Conservation (phyloP, 257 asterid species). For the Eustoma russellianum region DNA sequence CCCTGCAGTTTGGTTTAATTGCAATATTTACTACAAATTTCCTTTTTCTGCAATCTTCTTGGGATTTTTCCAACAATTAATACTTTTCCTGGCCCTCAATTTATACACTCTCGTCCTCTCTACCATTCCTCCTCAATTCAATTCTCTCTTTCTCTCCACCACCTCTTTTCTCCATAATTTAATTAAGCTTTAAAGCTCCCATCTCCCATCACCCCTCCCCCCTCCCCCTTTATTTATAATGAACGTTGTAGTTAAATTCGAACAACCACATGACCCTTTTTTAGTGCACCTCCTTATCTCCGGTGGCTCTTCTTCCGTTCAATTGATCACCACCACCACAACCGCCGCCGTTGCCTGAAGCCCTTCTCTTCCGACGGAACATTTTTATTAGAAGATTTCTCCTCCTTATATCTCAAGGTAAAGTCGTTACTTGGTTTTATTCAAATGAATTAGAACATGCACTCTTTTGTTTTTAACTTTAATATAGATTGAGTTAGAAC, state of each 20-base stretch:
- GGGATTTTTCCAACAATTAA: constrained; percentile 49
- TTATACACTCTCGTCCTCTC: constrained; percentile 21
- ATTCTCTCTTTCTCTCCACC: constrained; percentile 11
- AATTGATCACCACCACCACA: no score
- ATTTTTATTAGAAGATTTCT: no score
- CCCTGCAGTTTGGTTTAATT: constrained; percentile 45
- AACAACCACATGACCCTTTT: constrained; percentile 7
- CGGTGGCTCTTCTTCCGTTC: not conserved
- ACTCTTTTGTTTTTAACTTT: no score
- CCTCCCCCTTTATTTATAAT: constrained; percentile 9
- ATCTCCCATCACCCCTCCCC: constrained; percentile 10
- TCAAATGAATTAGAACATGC: no score
- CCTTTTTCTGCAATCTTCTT: constrained; percentile 51
- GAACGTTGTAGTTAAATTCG: constrained; percentile 9
- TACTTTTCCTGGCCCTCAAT: constrained; percentile 33
- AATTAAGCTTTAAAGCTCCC: not conserved
- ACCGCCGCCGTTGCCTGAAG: no score
- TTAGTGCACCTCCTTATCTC: not conserved
- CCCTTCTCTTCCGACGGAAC: no score
- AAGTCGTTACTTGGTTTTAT: no score
- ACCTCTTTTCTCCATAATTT: not conserved
- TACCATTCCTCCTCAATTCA: constrained; percentile 18
- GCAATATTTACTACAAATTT: constrained; percentile 52
- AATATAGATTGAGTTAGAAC: no score
- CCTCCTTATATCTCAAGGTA: no score